These are phyloP conservation scores for Pseudogymnoascus sp. DNA, from an alignment of 2,329 filamentous ascomycete genomes.

Conservation along the genomic window DNA sequence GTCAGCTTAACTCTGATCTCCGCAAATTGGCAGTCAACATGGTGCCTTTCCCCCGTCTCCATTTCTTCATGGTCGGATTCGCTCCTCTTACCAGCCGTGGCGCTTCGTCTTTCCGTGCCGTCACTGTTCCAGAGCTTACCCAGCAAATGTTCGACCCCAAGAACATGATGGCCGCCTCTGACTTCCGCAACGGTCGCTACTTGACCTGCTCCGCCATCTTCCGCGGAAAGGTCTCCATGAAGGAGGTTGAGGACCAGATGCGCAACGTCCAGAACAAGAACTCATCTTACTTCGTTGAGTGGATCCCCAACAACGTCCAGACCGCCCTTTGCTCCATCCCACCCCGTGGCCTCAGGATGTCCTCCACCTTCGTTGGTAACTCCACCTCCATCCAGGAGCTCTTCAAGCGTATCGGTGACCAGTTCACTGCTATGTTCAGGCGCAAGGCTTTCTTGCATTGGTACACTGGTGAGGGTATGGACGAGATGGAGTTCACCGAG, in stretches of 20 bases:
- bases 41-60: constrained; percentile 99
- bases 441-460: constrained; percentile 99
- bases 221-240: constrained; percentile 99
- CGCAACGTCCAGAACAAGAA: constrained; percentile 99
- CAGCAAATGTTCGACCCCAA: constrained; percentile 99
- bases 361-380: constrained; percentile 97
- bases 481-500: constrained; percentile 99
- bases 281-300: constrained; percentile 98
- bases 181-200: constrained; percentile 99
- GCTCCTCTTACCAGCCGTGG: constrained; percentile 92
- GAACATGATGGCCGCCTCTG: constrained; percentile 99
- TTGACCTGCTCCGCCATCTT: constrained; percentile 99
- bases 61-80: constrained; percentile 99
- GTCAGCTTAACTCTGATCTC: constrained; percentile 99
- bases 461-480: constrained; percentile 99
- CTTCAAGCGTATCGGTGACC: constrained; percentile 99
- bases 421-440: constrained; percentile 99
- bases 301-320: constrained; percentile 99
- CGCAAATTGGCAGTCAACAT: constrained; percentile 99
- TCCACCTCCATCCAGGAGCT: constrained; percentile 99
- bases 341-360: constrained; percentile 97
- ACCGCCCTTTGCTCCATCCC: constrained; percentile 98
- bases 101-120: constrained; percentile 91
- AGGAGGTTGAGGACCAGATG: constrained; percentile 99
- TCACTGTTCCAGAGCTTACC: constrained; percentile 95